Evolutionary conservation across 1,139 yeast species (phyloP), one percentile per base, ranked within the genome.

Genomic region (Debaryomycetaceae sp.): DNA sequence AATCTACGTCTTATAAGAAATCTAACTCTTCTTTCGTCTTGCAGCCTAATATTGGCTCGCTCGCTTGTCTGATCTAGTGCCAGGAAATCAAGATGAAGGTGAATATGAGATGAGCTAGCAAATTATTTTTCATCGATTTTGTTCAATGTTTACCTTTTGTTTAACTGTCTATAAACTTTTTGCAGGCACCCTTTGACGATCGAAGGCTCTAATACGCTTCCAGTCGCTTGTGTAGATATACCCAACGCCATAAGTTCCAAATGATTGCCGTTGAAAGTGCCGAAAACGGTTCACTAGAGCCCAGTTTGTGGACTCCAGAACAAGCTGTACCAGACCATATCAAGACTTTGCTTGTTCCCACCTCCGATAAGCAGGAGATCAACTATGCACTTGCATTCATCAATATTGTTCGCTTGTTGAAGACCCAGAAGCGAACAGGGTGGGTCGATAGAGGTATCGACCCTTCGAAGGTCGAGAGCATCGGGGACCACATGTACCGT

Each of bases 401-500:
- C 48, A 88, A 88, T 55, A 79, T 91, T 37, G 77, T 89, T 1
- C 76, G 87, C 41, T 73, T 79, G 30, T 73, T 92, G 53, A 92
- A 92, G 63, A 70, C 81, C 5, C 95, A 88, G 51, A 81, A 77
- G 50, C 78, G 98, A 56, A 91, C 98, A 0, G 98, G 98, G 2
- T 92, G 98, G 98, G 62, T 92, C 22, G 91, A 89, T 54, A 79
- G 80, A 53, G 79, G 78, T 11, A 73, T 92, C 28, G 74, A 79
- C 0, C 58, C 62, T 7, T 56, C 50, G 1, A 54, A 64, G 22
- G 75, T 76, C 1, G 94, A 92, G 61, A 81, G 91, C 37, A 91
- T 92, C 41, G 76, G 91, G 14, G 98, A 92, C 61, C 99, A 92
- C 61, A 92, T 92, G 98, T 92, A 92, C 59, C 76, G 99, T 45